Conservation (phyloP, 495 filamentous ascomycete species). For the Penicillium atrosanguineum region DNA sequence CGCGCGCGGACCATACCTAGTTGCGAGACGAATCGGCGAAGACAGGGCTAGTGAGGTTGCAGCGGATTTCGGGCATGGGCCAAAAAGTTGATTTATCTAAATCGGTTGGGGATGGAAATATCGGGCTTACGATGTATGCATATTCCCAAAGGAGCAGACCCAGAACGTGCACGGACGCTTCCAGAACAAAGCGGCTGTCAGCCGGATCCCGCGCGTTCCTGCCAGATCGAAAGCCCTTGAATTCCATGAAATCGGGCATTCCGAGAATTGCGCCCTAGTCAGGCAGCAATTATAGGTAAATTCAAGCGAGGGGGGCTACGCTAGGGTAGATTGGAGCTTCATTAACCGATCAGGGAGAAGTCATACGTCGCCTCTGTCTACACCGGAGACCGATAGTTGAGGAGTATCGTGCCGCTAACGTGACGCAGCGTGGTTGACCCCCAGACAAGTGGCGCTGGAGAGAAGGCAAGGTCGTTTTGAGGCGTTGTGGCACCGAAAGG, state of each 20-base stretch:
- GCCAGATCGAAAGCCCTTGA: too few relatives aligned
- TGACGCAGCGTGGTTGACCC: too few relatives aligned
- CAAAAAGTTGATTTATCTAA: neutral
- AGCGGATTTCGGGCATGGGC: too few relatives aligned
- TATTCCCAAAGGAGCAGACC: neutral
- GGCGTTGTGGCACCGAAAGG: neutral
- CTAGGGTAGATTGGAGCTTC: neutral
- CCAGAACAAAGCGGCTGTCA: neutral
- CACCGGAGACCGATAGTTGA: neutral
- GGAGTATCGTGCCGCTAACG: neutral
- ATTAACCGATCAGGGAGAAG: neutral
- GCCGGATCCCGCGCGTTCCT: neutral
- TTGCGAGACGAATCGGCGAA: neutral
- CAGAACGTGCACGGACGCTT: neutral
- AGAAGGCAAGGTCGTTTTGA: too few relatives aligned
- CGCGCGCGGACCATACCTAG: too few relatives aligned
- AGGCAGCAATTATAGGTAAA: neutral
- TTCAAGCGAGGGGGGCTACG: neutral
- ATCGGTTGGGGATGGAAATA: too few relatives aligned
- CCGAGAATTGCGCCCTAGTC: neutral
- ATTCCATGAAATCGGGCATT: too few relatives aligned
- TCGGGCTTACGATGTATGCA: neutral
- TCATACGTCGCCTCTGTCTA: neutral
- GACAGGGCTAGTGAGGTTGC: neutral
- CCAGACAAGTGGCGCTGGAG: too few relatives aligned